Base-by-base conservation (phyloP, 2,329 filamentous ascomycete genomes). In the Diaporthe helianthi region DNA sequence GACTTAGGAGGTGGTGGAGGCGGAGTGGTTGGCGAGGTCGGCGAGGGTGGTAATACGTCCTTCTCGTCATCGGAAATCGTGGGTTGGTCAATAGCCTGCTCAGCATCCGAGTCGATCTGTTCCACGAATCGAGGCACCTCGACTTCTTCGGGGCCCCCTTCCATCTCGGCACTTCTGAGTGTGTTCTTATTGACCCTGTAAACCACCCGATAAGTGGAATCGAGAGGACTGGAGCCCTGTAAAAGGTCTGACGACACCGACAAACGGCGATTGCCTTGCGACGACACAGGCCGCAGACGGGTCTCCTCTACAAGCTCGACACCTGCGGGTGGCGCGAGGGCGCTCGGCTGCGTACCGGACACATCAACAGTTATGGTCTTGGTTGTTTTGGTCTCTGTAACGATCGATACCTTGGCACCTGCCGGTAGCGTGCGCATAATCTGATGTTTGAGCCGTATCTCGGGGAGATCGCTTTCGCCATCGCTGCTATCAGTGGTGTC, bases 311-410 rank as follows among this genome's bases (percentile, higher is more conserved):
- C 78, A 10, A 90, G 80, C 74, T 90, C 87, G 12, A 89, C 83
- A 0, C 88, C 87, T 0, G 87, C 85, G 0, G 88, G 85, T 1
- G 87, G 85, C 1, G 84, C 80, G 2, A 90, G 78, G 1, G 84
- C 80, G 3, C 86, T 81, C 6, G 83, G 80, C 24, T 83, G 80
- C 5, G 84, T 80, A 0, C 87, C 87, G 17, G 83, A 83, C 46
- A 91, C 84, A 65, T 91, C 87, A 3, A 91, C 87, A 0, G 89
- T 90, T 73, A 91, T 88, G 17, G 83, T 90, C 71, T 90, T 89
- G 9, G 85, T 87, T 1, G 86, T 89, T 1, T 83, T 84, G 0
- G 87, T 87, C 3, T 85, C 84, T 7, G 87, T 89, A 0, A 84
- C 86, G 46, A 90, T 87, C 10, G 86, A 86, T 7, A 90, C 84